These are phyloP conservation scores for Martiniozyma abietophila DNA, from an alignment of 805 yeast genomes.

Conservation along the genomic window DNA sequence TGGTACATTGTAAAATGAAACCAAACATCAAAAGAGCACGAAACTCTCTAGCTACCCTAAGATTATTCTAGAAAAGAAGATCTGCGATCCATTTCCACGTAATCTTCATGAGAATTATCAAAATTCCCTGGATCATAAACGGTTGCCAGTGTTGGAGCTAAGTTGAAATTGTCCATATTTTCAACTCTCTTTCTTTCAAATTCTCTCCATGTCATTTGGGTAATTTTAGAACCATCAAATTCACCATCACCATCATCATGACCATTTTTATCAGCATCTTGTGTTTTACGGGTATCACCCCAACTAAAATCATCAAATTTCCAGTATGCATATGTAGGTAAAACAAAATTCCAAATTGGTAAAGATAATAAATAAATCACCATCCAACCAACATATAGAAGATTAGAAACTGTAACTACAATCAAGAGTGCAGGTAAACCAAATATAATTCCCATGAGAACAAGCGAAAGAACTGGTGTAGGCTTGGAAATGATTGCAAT, in stretches of 20 bases:
- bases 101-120: conserved; percentile 8
- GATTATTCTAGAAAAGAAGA: too few species aligned
- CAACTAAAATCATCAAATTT: conserved; percentile 93
- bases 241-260: conserved; percentile 70
- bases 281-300: conserved; percentile 89
- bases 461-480: conserved; percentile 68
- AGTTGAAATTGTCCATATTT: conserved; percentile 5
- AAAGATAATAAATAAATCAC: conserved; percentile 65
- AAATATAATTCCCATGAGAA: conserved; percentile 66
- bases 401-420: conserved; percentile 68
- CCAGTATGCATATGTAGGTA: conserved; percentile 87
- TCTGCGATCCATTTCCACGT: conserved; percentile 12
- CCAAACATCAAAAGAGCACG: too few species aligned
- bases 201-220: conserved; percentile 92
- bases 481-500: conserved; percentile 63
- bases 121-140: conserved; percentile 20
- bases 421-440: conserved; percentile 82
- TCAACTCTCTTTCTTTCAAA: conserved; percentile 59
- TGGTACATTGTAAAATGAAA: too few species aligned
- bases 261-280: conserved; percentile 56
- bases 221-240: conserved; percentile 84
- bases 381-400: conserved; percentile 72
- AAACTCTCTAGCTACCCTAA: too few species aligned
- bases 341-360: conserved; percentile 89
- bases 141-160: conserved; percentile 18